Percentiles rank a stretch among this genome's conserved stretches.
These are phyloP conservation scores for Phytophthora fragariae DNA, from an alignment of 352 stramenopile species.

Conservation along the genomic window DNA sequence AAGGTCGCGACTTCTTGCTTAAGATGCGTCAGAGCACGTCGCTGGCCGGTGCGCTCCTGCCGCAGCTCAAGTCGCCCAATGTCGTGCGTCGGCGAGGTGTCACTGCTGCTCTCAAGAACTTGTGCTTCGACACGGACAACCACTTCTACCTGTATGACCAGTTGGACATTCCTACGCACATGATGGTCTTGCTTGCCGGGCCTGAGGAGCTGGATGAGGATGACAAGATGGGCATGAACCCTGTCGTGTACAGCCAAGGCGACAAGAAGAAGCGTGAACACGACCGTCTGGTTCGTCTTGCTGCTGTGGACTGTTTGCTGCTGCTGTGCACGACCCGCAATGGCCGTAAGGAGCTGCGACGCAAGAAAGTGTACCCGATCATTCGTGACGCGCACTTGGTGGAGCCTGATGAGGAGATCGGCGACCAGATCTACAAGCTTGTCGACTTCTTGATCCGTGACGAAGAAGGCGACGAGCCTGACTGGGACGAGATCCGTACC, in stretches of 20 bases:
- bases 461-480: slow-evolving; percentile 86
- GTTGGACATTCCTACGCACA: slow-evolving; percentile 82
- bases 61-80: slow-evolving; percentile 85
- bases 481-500: slow-evolving; percentile 80
- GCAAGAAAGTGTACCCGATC: slow-evolving; percentile 90
- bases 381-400: slow-evolving; percentile 85
- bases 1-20: slow-evolving; percentile 81
- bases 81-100: slow-evolving; percentile 82
- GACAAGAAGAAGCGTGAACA: slow-evolving; percentile 88
- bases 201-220: slow-evolving; percentile 81
- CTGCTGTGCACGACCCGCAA: slow-evolving; percentile 83
- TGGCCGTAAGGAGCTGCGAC: slow-evolving; percentile 78
- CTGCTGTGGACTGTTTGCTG: slow-evolving; percentile 76
- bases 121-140: slow-evolving; percentile 90
- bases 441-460: slow-evolving; percentile 90
- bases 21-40: slow-evolving; percentile 76
- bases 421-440: slow-evolving; percentile 91
- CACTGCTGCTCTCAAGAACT: slow-evolving; percentile 73
- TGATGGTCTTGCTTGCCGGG: slow-evolving; percentile 77
- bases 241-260: slow-evolving; percentile 74
- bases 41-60: slow-evolving; percentile 68
- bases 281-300: slow-evolving; percentile 74
- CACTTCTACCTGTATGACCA: slow-evolving; percentile 91
- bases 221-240: slow-evolving; percentile 85
- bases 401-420: slow-evolving; percentile 82